A percentile compares a stretch with the other conserved stretches of the same genome.
phyloP scores from a whole-genome alignment of 1,139 yeast genomes.

The Diutina scorzettiae region DNA sequence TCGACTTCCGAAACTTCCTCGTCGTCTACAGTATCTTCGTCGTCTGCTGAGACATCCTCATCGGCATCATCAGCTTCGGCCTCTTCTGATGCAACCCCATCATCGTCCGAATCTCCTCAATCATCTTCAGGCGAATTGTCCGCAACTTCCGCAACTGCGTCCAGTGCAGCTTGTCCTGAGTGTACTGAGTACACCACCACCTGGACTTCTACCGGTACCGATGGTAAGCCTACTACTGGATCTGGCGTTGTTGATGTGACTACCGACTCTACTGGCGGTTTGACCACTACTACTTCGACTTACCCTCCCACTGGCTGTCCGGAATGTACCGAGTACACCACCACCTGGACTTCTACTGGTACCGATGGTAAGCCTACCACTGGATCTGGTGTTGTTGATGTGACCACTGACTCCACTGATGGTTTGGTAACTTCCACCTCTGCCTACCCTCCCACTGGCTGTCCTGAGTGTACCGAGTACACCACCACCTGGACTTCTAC shows the following conservation, averaged over 20 bases:
- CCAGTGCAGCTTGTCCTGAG: not conserved
- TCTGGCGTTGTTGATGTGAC: conserved; percentile 4
- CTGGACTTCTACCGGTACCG: conserved; percentile 2
- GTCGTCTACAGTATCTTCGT: too few relatives aligned
- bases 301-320: not conserved
- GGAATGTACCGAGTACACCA: not conserved
- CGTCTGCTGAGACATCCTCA: not conserved
- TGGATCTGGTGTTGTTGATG: not conserved
- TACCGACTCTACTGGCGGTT: not conserved
- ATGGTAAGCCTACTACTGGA: not conserved
- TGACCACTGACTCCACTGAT: not conserved
- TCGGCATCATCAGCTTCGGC: not conserved
- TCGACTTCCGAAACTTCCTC: too few relatives aligned
- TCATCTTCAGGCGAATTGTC: too few relatives aligned
- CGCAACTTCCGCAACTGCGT: too few relatives aligned
- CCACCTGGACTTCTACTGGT: not conserved
- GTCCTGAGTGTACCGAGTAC: conserved; percentile 2
- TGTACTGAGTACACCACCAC: conserved; percentile 4
- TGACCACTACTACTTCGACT: not conserved
- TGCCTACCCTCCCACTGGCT: not conserved
- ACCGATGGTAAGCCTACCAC: not conserved
- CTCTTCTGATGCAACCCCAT: not conserved
- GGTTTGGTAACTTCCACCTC: not conserved
- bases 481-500: conserved; percentile 5
- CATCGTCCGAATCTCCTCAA: not conserved